Conservation (phyloP, 805 yeast species). For the Starmerella sirachaensis region DNA sequence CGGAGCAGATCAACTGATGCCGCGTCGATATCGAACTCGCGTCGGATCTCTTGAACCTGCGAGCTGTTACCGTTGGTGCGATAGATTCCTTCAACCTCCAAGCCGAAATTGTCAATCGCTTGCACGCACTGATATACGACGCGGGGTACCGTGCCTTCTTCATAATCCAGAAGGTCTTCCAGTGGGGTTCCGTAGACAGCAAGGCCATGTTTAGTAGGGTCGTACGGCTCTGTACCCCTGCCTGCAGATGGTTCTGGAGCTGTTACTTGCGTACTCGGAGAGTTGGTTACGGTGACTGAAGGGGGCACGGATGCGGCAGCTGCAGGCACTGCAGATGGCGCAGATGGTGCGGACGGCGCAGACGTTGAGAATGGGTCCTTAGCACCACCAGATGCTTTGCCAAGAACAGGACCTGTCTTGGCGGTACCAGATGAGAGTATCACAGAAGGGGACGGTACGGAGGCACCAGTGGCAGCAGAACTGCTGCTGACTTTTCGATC, state of each 20-base stretch:
- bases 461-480: conserved; percentile 6
- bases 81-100: conserved; percentile 80
- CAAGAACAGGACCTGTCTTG: conserved; percentile 24
- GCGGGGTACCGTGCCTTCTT: conserved; percentile 84
- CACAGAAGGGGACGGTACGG: conserved; percentile 17
- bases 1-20: conserved; percentile 40
- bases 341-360: background rate
- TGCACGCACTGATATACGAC: conserved; percentile 81
- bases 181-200: conserved; percentile 74
- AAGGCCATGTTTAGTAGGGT: conserved; percentile 26
- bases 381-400: conserved; percentile 5
- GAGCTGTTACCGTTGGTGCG: conserved; percentile 69
- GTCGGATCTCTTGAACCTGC: conserved; percentile 60
- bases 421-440: conserved; percentile 23
- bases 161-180: conserved; percentile 63
- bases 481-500: conserved; percentile 14
- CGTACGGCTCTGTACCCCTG: conserved; percentile 18
- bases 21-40: conserved; percentile 54
- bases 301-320: background rate
- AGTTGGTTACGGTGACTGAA: background rate
- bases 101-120: conserved; percentile 73
- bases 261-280: background rate
- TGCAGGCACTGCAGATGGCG: background rate
- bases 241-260: background rate
- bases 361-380: background rate